Evolutionary conservation across 78 protist genomes (phyloP).

Genomic region (Dictyostelium brefeldianum): DNA sequence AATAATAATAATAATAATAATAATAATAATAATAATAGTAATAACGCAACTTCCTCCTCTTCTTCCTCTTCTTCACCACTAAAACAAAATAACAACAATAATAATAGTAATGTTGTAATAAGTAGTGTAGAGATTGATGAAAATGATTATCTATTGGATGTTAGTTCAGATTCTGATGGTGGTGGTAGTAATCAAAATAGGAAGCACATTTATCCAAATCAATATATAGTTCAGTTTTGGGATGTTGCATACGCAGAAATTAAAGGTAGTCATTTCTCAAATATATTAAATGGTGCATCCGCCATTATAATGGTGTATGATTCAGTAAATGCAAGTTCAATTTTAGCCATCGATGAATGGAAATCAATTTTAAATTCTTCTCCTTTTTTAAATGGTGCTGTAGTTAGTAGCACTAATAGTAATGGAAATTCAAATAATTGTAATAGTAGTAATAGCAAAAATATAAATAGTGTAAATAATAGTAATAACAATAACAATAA

Average conservation of each 20-base stretch:
- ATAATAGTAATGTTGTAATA: neutral
- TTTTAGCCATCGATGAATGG: constrained; percentile 68
- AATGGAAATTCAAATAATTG: no score
- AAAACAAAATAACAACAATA: neutral
- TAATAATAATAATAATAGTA: neutral
- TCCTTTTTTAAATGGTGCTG: neutral
- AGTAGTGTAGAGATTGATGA: neutral
- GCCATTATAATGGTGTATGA: constrained; percentile 63
- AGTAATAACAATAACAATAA: neutral
- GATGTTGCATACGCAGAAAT: constrained; percentile 68
- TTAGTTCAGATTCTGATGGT: neutral
- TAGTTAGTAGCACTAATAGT: no score
- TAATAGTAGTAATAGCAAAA: no score
- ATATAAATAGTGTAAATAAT: neutral
- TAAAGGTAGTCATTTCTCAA: constrained; percentile 35
- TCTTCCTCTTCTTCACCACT: neutral
- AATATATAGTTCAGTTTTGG: constrained; percentile 26
- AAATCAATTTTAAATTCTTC: neutral
- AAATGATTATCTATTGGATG: constrained; percentile 1
- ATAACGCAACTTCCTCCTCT: neutral
- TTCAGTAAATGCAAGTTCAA: constrained; percentile 43
- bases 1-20: neutral
- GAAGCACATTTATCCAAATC: neutral
- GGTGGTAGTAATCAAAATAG: neutral
- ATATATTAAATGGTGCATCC: constrained; percentile 11